Percentiles rank a stretch among this genome's conserved stretches.
These are phyloP conservation scores for Fusarium armeniacum DNA, from an alignment of 2,329 filamentous ascomycete species.

Conservation along the genomic window DNA sequence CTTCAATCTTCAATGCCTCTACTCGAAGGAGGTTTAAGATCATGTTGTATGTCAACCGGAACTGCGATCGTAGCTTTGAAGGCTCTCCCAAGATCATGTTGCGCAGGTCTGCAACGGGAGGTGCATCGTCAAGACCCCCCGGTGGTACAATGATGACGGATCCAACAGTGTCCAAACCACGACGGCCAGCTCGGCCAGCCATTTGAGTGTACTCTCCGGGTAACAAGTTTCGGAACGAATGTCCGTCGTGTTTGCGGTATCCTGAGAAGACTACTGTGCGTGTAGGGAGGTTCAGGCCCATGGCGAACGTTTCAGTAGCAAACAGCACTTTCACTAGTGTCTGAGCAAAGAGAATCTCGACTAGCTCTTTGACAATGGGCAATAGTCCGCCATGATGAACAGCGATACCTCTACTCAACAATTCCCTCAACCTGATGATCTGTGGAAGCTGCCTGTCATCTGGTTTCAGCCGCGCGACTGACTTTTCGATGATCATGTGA, in stretches of 20 bases:
- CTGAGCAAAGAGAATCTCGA: slow-evolving; percentile 95
- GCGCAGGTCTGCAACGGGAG: slow-evolving; percentile 83
- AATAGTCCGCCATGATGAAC: slow-evolving; percentile 96
- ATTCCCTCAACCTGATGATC: slow-evolving; percentile 87
- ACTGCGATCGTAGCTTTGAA: slow-evolving; percentile 94
- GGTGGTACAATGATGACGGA: slow-evolving; percentile 94
- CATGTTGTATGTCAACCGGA: slow-evolving; percentile 99
- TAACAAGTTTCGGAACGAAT: slow-evolving; percentile 88
- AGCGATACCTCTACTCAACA: slow-evolving; percentile 89
- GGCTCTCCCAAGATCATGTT: slow-evolving; percentile 97
- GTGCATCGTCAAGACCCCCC: slow-evolving; percentile 84
- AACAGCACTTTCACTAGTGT: slow-evolving; percentile 97
- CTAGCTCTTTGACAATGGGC: slow-evolving; percentile 97
- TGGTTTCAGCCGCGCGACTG: slow-evolving; percentile 88
- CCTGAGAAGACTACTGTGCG: slow-evolving; percentile 98
- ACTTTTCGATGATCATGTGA: slow-evolving; percentile 97
- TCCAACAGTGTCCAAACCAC: slow-evolving; percentile 92
- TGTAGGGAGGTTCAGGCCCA: slow-evolving; percentile 96
- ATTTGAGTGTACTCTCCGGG: slow-evolving; percentile 99
- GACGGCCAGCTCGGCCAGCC: slow-evolving; percentile 92
- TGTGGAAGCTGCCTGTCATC: slow-evolving; percentile 94
- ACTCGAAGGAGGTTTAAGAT: slow-evolving; percentile 95
- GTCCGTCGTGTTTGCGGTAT: slow-evolving; percentile 95
- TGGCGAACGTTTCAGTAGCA: slow-evolving; percentile 97
- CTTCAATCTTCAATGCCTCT: slow-evolving; percentile 97